Percentiles rank a stretch among this genome's conserved stretches.
Conservation (phyloP, 176 grass and related monocot species). For the Themeda triandra region DNA sequence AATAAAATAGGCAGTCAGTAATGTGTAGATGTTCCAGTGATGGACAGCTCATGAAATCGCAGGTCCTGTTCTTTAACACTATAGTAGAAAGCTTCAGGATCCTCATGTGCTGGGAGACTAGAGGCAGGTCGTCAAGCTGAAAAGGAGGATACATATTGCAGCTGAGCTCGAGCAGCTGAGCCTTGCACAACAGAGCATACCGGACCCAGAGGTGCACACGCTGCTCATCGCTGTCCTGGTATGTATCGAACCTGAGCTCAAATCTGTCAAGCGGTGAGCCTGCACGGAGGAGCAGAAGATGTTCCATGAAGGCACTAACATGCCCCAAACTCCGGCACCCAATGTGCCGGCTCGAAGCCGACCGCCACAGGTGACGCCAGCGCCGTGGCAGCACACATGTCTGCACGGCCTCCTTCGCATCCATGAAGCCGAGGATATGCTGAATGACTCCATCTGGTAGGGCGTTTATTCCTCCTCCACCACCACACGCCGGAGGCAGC, state of each 20-base stretch:
- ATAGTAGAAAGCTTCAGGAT: neutral
- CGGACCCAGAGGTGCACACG: neutral
- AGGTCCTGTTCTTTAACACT: neutral
- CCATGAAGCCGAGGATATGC: neutral
- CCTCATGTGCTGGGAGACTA: constrained; percentile 4
- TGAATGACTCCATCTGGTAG: neutral
- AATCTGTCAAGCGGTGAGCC: neutral
- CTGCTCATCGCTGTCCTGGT: neutral
- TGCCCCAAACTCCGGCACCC: rapidly evolving
- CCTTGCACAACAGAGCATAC: constrained; percentile 3
- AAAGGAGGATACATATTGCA: neutral
- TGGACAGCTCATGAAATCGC: neutral
- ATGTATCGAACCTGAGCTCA: neutral
- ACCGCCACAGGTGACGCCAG: neutral
- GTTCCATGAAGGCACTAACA: neutral
- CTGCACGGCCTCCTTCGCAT: neutral
- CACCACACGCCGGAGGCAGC: neutral
- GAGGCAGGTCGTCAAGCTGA: neutral
- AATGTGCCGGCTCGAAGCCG: neutral
- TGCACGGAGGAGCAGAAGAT: neutral
- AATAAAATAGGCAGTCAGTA: neutral
- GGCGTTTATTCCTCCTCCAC: neutral
- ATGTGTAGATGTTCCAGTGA: neutral
- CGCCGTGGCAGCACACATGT: neutral
- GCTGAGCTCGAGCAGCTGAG: neutral